Evolutionary conservation across 768 basidiomycete genomes (phyloP).

Genomic region (Neoboletus subvelutipes): DNA sequence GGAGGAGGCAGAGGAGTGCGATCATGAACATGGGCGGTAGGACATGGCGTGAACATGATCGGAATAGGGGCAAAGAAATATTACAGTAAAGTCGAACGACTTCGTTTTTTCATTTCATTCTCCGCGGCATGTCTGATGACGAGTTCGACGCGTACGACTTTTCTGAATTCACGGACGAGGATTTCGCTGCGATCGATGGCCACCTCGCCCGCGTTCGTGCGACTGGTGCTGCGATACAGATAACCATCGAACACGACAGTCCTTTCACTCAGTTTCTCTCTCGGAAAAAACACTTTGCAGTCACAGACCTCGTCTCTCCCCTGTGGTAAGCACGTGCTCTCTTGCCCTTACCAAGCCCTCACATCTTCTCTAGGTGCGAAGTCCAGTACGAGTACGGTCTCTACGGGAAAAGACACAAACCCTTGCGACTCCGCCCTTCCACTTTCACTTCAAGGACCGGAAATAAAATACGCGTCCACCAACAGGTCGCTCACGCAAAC

Average conservation of each 20-base stretch:
- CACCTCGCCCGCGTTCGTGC: slow-evolving; percentile 1
- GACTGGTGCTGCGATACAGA: slow-evolving; percentile 34
- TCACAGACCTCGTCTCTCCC: slow-evolving; percentile 61
- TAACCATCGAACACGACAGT: slow-evolving; percentile 30
- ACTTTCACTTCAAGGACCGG: slow-evolving; percentile 58
- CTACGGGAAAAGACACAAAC: slow-evolving; percentile 52
- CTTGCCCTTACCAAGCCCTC: background rate
- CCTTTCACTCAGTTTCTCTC: slow-evolving; percentile 46
- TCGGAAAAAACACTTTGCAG: slow-evolving; percentile 46
- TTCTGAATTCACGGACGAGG: slow-evolving; percentile 56
- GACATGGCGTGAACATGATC: slow-evolving; percentile 5
- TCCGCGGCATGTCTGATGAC: slow-evolving; percentile 32
- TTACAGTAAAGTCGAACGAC: slow-evolving; percentile 23
- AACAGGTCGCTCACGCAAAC: slow-evolving; percentile 51
- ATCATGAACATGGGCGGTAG: slow-evolving; percentile 1
- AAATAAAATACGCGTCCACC: slow-evolving; percentile 56
- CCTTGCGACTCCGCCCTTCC: slow-evolving; percentile 49
- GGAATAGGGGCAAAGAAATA: background rate
- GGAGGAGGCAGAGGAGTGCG: slow-evolving; percentile 8
- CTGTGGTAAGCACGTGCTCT: slow-evolving; percentile 47
- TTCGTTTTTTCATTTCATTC: slow-evolving; percentile 10
- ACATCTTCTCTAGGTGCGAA: slow-evolving; percentile 60
- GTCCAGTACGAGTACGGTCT: slow-evolving; percentile 77
- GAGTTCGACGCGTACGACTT: slow-evolving; percentile 52
- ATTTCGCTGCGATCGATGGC: slow-evolving; percentile 44